Evolutionary conservation across 257 asterid genomes (phyloP), one percentile per base, ranked within the genome.

Genomic region (Scutellaria galericulata): DNA sequence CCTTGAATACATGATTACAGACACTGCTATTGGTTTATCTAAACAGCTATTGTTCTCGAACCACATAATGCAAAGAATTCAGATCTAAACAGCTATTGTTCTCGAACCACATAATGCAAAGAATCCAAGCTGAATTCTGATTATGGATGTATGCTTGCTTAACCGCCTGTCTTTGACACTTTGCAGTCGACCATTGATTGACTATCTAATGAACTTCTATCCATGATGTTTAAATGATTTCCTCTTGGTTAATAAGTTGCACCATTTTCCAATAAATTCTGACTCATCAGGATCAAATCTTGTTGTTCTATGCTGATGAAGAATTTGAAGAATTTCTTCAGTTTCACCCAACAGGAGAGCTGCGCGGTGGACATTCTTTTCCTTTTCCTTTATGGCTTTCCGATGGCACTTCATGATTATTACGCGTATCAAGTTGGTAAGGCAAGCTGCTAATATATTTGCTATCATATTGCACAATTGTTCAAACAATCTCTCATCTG

Each of bases 341-440:
- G 82, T 73, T 78, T 82, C 79, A 2, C 87, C 89, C 64, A 82
- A 67, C 48, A 82, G 68, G 47, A 80, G 70, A 60, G 83, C 85
- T 52, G 87, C 87, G 55, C 65, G 65, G 2, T 72, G 77, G 54
- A 85, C 85, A 60, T 75, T 68, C 47, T 78, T 72, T 46, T 64
- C 85, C 81, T 76, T 79, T 14, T 64, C 71, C 47, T 74, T 65
- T 51, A 85, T 80, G 71, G 63, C 59, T 64, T 67, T 82, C 66
- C 53, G 64, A 61, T 85, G 86, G 46, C 85, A 77, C 66, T 77
- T 82, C 70, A 72, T 65, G 75, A 76, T 57, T 63, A 82, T 80
- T 24, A 76, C 81, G 5, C 62, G 47, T 73, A 62, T 63, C 65
- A 85, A 62, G 42, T 85, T 82, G 75, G 85, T 78, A 10, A 82